Evolutionary conservation across 495 filamentous ascomycete genomes (phyloP), one percentile per base, ranked within the genome.

Genomic region (Penicillium pulvis): DNA sequence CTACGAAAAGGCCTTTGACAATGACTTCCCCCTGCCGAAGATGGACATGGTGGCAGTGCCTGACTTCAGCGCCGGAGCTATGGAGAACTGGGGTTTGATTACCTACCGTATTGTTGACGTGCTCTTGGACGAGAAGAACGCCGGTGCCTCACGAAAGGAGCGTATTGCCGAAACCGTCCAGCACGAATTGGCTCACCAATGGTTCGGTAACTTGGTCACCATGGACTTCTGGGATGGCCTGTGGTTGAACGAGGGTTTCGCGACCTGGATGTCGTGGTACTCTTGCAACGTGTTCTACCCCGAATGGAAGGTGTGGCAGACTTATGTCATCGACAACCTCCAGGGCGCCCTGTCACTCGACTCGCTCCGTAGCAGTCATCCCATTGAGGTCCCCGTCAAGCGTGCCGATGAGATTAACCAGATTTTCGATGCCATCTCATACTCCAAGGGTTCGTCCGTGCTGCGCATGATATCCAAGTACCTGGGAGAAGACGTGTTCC

Each of bases 161-260:
- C 86, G 93, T 41, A 88, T 98, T 64, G 93, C 94, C 49, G 92
- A 97, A 69, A 89, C 91, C 42, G 94, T 97, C 19, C 92, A 95
- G 81, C 94, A 98, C 76, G 94, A 98, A 70, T 79, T 98, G 67
- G 94, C 94, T 44, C 94, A 98, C 77, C 94, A 98, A 75, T 98
- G 94, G 94, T 98, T 98, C 65, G 94, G 94, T 58, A 98, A 98
- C 75, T 79, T 98, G 57, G 94, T 98, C 45, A 98, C 94, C 42
- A 98, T 98, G 94, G 93, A 97, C 73, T 98, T 94, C 84, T 98
- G 94, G 94, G 93, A 97, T 74, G 93, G 92, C 31, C 78, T 98
- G 30, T 98, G 94, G 94, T 86, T 98, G 58, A 98, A 98, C 71
- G 94, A 98, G 75, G 93, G 93, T 24, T 98, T 98, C 71, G 94